Conservation (phyloP, 257 asterid genomes). For the Avicennia marina region DNA sequence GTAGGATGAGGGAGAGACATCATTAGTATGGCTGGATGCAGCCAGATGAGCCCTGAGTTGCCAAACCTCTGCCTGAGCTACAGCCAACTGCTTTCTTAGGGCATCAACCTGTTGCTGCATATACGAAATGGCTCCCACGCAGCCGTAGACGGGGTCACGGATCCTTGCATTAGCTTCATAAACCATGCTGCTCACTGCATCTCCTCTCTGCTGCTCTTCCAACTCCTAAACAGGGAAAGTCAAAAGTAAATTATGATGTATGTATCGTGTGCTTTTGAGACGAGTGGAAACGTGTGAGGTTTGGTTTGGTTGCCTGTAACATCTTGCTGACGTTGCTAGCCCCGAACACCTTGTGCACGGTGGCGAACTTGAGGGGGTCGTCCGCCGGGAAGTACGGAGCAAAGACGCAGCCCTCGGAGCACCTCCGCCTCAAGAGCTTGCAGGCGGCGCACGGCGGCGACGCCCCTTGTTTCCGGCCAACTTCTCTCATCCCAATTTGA, state of each 20-base stretch:
- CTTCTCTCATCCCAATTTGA: no score
- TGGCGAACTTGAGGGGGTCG: slow-evolving; percentile 57
- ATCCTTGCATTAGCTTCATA: slow-evolving; percentile 37
- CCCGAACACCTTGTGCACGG: slow-evolving; percentile 60
- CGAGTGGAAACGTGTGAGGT: no score
- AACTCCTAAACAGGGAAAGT: slow-evolving; percentile 14
- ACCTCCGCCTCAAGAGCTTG: slow-evolving; percentile 49
- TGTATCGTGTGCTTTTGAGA: no score
- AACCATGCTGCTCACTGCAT: slow-evolving; percentile 35
- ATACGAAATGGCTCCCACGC: slow-evolving; percentile 50
- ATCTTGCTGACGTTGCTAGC: slow-evolving; percentile 66
- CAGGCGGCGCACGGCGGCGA: slow-evolving; percentile 52
- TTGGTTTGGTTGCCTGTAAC: slow-evolving; percentile 64
- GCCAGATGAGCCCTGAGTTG: slow-evolving; percentile 50
- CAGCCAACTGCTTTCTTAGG: slow-evolving; percentile 37
- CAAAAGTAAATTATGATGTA: no score
- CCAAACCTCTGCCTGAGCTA: slow-evolving; percentile 47
- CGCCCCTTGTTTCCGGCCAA: slow-evolving; percentile 1
- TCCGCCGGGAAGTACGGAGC: slow-evolving; percentile 64
- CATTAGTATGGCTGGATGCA: slow-evolving; percentile 34
- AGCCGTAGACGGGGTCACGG: slow-evolving; percentile 57
- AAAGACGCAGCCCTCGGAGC: slow-evolving; percentile 51
- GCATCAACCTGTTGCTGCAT: slow-evolving; percentile 53
- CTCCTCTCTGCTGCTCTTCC: slow-evolving; percentile 31
- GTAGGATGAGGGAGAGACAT: slow-evolving; percentile 36